A percentile compares a stretch with the other conserved stretches of the same genome.
Evolutionary conservation across 2,329 filamentous ascomycete genomes (phyloP).

Genomic region (Davidsoniella australis): DNA sequence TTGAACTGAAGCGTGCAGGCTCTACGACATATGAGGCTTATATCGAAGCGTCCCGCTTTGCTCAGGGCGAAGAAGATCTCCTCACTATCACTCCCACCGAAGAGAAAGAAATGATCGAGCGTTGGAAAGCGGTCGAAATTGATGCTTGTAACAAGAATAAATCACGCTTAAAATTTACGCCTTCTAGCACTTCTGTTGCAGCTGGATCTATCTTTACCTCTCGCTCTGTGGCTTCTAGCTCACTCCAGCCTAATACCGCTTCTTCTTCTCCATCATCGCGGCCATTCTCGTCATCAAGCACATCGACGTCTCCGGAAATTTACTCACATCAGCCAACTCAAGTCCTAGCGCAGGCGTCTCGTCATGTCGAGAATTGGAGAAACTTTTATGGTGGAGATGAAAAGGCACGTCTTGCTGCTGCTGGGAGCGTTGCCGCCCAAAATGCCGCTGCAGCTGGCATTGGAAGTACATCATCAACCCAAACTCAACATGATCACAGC

Average conservation of each 20-base stretch:
- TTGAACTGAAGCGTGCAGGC: conserved; percentile 55
- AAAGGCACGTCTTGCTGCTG: background rate
- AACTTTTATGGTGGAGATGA: conserved; percentile 1
- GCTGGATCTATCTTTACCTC: too few species aligned
- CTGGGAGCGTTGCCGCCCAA: background rate
- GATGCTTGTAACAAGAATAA: conserved; percentile 6
- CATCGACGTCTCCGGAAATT: background rate
- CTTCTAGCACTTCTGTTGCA: background rate
- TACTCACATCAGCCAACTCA: background rate
- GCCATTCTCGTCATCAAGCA: too few species aligned
- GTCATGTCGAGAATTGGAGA: background rate
- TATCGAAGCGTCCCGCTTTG: conserved; percentile 58
- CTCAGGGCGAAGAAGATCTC: conserved; percentile 56
- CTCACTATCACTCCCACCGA: conserved; percentile 37
- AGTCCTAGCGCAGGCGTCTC: background rate
- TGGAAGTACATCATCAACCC: too few species aligned
- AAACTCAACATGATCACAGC: too few species aligned
- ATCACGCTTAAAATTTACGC: background rate
- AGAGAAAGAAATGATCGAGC: conserved; percentile 34
- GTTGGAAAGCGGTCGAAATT: background rate
- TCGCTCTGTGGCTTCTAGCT: too few species aligned
- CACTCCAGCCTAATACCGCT: too few species aligned
- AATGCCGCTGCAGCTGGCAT: background rate
- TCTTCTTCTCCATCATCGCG: too few species aligned
- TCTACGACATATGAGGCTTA: conserved; percentile 60